Conservation (phyloP, 1,284 basidiomycete genomes). For the Gymnopus androsaceus region DNA sequence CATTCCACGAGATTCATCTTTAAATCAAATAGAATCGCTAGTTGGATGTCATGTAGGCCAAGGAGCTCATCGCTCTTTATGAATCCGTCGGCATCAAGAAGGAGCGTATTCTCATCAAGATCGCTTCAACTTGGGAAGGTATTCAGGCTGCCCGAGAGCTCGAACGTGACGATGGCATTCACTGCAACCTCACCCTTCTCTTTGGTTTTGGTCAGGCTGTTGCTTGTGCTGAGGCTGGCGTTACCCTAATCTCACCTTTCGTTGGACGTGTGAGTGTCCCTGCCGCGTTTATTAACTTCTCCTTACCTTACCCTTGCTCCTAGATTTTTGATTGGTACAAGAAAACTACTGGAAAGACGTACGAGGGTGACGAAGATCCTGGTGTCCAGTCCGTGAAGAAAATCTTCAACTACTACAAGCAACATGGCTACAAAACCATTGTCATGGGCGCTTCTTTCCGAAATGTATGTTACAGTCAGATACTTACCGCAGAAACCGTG, state of each 20-base stretch:
- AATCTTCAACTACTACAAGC: constrained; percentile 99
- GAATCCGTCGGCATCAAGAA: constrained; percentile 87
- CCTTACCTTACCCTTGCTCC: background rate
- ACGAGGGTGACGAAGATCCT: constrained; percentile 89
- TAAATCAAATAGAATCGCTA: no score
- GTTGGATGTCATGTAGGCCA: no score
- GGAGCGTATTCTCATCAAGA: constrained; percentile 97
- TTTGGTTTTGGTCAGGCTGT: constrained; percentile 99
- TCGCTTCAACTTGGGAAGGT: constrained; percentile 99
- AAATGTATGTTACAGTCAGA: constrained; percentile 59
- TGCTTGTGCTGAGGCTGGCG: constrained; percentile 96
- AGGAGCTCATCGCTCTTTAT: constrained; percentile 94
- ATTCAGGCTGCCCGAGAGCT: constrained; percentile 98
- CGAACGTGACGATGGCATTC: constrained; percentile 90
- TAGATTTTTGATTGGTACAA: constrained; percentile 98
- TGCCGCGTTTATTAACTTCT: background rate
- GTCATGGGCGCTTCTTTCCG: constrained; percentile 99
- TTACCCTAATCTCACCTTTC: constrained; percentile 99
- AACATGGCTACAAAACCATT: constrained; percentile 97
- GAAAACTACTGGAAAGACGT: constrained; percentile 83
- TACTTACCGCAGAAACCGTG: background rate
- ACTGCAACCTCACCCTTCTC: constrained; percentile 98
- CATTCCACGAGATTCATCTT: no score
- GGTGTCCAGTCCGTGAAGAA: constrained; percentile 94
- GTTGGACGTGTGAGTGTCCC: constrained; percentile 82